These are phyloP conservation scores for Sicyos edulis DNA, from an alignment of 306 rosid species.

Conservation along the genomic window DNA sequence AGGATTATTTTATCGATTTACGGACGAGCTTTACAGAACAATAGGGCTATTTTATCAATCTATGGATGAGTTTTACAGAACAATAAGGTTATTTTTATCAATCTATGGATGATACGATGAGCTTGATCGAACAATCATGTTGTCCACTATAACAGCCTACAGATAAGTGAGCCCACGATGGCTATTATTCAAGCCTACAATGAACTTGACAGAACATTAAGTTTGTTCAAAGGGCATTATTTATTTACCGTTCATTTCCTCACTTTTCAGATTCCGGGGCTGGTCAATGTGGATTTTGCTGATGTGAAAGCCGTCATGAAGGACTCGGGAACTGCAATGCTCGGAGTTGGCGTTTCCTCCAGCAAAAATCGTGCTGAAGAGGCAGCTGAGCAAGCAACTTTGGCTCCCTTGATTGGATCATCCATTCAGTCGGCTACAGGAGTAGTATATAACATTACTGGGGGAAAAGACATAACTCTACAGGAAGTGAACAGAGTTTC, in stretches of 20 bases:
- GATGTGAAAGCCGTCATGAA: constrained; percentile 99
- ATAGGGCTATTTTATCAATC: not conserved
- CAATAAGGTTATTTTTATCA: not conserved
- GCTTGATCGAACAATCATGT: not conserved
- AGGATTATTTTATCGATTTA: not conserved
- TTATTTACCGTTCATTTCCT: constrained; percentile 17
- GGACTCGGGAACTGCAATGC: constrained; percentile 99
- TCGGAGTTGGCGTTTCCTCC: constrained; percentile 95
- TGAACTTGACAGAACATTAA: not conserved
- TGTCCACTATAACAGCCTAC: not conserved
- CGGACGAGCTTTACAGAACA: not conserved
- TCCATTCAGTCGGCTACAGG: constrained; percentile 98
- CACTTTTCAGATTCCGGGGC: constrained; percentile 81
- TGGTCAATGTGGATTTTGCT: constrained; percentile 98
- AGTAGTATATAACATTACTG: constrained; percentile 92
- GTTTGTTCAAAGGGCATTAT: not conserved
- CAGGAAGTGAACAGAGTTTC: constrained; percentile 98
- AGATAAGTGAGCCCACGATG: not conserved
- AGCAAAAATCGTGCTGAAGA: constrained; percentile 98
- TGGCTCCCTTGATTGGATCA: constrained; percentile 96
- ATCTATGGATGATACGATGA: not conserved
- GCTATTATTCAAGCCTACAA: not conserved
- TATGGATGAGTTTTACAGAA: not conserved
- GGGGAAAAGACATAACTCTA: constrained; percentile 94
- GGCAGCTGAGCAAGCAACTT: constrained; percentile 97